These are phyloP conservation scores for Talaromyces adpressus DNA, from an alignment of 495 filamentous ascomycete genomes.

Conservation along the genomic window DNA sequence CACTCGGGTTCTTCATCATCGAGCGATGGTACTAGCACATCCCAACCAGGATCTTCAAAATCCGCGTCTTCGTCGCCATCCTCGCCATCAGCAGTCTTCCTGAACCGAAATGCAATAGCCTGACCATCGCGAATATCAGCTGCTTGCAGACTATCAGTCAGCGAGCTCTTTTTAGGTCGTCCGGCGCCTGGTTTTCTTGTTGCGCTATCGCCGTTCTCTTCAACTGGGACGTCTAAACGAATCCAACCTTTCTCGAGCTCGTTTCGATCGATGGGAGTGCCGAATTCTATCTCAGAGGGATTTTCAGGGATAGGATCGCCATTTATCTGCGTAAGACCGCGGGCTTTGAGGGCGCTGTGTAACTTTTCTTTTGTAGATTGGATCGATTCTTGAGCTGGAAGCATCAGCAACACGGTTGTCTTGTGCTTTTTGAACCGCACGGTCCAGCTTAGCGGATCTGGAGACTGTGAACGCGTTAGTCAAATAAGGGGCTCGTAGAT, in stretches of 20 bases:
- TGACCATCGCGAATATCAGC: conserved; percentile 50
- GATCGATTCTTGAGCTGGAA: conserved; percentile 55
- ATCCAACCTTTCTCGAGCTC: conserved; percentile 54
- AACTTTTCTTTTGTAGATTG: conserved; percentile 55
- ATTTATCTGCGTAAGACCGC: conserved; percentile 36
- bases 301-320: conserved; percentile 39
- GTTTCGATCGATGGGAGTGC: conserved; percentile 44
- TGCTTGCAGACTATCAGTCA: conserved; percentile 35
- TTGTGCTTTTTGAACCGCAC: conserved; percentile 74
- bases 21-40: conserved; percentile 55
- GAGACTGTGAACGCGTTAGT: conserved; percentile 11
- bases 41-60: conserved; percentile 50
- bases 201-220: conserved; percentile 32
- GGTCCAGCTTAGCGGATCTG: conserved; percentile 45
- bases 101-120: conserved; percentile 66
- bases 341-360: conserved; percentile 42
- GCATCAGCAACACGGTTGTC: conserved; percentile 68
- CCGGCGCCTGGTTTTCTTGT: conserved; percentile 31
- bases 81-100: conserved; percentile 12
- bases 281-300: conserved; percentile 45
- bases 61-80: conserved; percentile 19
- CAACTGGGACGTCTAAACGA: conserved; percentile 29
- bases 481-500: not conserved
- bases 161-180: conserved; percentile 25
- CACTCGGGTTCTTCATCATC: conserved; percentile 45